These are phyloP conservation scores for Smallanthus sonchifolius DNA, from an alignment of 129 eudicot species.

Conservation along the genomic window DNA sequence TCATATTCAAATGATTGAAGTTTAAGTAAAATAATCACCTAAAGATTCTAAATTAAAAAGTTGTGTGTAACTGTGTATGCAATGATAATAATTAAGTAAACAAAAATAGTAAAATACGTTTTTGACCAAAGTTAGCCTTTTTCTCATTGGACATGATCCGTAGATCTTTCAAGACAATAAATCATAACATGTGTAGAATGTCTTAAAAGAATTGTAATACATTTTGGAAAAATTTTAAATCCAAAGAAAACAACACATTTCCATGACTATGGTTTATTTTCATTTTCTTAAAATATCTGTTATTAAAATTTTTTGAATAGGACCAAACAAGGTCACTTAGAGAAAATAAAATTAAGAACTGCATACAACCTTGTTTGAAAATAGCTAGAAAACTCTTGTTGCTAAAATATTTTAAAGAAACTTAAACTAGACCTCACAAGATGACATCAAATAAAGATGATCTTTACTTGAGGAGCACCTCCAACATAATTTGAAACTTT, in stretches of 20 bases:
- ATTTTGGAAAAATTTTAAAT: background rate
- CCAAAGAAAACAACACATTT: background rate
- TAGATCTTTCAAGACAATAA: background rate
- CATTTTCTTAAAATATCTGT: background rate
- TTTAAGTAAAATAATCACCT: background rate
- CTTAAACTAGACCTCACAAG: too few species aligned
- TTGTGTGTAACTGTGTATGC: too few species aligned
- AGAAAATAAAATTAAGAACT: too few species aligned
- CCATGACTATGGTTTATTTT: background rate
- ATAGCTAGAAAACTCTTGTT: too few species aligned
- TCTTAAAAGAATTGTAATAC: background rate
- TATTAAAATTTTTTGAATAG: too few species aligned
- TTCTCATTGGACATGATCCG: background rate
- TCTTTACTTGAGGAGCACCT: too few species aligned
- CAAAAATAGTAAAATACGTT: background rate
- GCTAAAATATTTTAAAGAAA: too few species aligned
- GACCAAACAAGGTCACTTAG: too few species aligned
- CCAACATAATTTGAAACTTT: too few species aligned
- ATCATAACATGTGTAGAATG: constrained; percentile 1
- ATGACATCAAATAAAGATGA: too few species aligned
- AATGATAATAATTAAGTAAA: background rate
- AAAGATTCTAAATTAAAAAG: background rate
- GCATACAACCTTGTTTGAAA: too few species aligned
- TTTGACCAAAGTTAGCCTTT: background rate
- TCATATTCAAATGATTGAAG: constrained; percentile 22